Evolutionary conservation across 345 rosid species (phyloP), one percentile per base, ranked within the genome.

Genomic region (Gossypium raimondii): DNA sequence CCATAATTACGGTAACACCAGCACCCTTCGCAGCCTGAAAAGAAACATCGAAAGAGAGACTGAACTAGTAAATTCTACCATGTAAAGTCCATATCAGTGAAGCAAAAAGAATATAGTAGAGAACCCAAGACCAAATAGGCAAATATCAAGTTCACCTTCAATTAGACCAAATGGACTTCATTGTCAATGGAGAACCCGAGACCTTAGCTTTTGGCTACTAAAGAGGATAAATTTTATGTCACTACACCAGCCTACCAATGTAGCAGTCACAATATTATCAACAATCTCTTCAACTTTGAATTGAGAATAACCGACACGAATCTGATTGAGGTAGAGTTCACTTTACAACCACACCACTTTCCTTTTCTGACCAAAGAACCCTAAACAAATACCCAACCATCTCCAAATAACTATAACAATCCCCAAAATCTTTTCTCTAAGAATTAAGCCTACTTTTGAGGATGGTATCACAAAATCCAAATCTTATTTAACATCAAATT

Each of bases 1-100:
- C 98, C 27, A 94, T 82, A 78, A 94, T 92, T 27, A 92, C 91
- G 0, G 94, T 91, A 78, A 93, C 96, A 76, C 93, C 94, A 2
- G 91, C 89, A 83, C 75, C 79, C 82, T 85, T 90, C 64, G 96
- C 99, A 63, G 93, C 96, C 99, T 93, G 82, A 70, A 76, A 50
- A 74, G 60, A n/a, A 2, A 27, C 56, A 10, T 34, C 12, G 38
- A 59, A 58, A 20, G 66, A 13, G 64, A 12, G 51, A 4, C 50
- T 20, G 25, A 57, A n/a, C 45, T 9, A 44, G 41, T 11, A 18
- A 22, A 56, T 9, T 3, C 52, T 58, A 9, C 59, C 7, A 10
- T 2, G 3, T 68, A 50, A 50, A 50, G 22, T 68, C 58, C 73
- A 68, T 51, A 3, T 48, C 41, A 24, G 58, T 1, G n/a, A 68